Evolutionary conservation across 306 rosid species (phyloP), one percentile per base, ranked within the genome.

Genomic region (Gastrolobium villosum): DNA sequence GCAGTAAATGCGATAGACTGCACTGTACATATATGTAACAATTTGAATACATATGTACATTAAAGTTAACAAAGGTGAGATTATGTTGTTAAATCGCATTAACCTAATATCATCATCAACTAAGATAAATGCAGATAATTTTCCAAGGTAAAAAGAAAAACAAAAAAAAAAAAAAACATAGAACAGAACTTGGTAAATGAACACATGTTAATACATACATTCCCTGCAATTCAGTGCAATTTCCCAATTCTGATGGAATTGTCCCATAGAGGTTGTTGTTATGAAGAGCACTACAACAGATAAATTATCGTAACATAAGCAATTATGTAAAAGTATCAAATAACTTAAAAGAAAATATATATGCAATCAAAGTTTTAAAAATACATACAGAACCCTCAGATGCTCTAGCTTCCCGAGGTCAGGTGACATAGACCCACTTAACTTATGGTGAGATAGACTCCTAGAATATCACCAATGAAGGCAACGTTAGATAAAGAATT

Each of bases 241-340:
- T 96, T 79, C 96, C 99, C 92, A 96, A 70, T 61, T 88, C 98
- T 77, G 98, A 85, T 64, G 99, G 99, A 86, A 96, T 86, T 60
- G 88, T 65, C 75, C 97, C 98, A 83, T 91, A 93, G 73, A 96
- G 80, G 84, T 88, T 90, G 89, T 96, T 96, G 88, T 81, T 62
- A 72, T 90, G 88, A 76, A 96, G 96, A 77, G 94, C 87, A 84
- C 99, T 96, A 69, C 84, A 81, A 40, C 52, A 82, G 54, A 67
- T 68, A 63, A 32, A 91, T 82, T 34, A 75, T 78, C 57, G 48
- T 79, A 73, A 50, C 10, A 86, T 80, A 67, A 63, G 44, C 28
- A 59, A 69, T 53, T 35, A 52, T 46, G 35, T 46, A 84, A 67
- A 11, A 46, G 65, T 39, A 67, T 69, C 64, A 28, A 50, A 70